phyloP scores from a whole-genome alignment of 257 asterid genomes.

The Fraxinus cuspidata region DNA sequence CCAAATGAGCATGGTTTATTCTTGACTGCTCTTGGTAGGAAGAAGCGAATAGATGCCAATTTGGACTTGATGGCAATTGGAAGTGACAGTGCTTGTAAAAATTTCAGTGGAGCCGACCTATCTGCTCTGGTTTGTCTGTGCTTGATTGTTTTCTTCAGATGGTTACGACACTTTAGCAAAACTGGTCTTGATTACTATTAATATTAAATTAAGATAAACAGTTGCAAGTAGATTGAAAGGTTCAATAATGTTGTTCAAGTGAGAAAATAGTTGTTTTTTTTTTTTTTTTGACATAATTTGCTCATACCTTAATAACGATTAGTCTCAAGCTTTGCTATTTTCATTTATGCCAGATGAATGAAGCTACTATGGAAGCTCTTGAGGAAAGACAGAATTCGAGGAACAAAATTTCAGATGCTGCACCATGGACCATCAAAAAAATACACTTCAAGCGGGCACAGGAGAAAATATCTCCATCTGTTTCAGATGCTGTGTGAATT shows the following conservation, averaged over 20 bases:
- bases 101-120: conserved; percentile 88
- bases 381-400: conserved; percentile 44
- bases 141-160: neutral
- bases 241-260: neutral
- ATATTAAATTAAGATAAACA: too few relatives aligned
- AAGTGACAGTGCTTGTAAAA: conserved; percentile 54
- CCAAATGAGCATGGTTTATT: conserved; percentile 84
- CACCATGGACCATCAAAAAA: conserved; percentile 47
- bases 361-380: conserved; percentile 65
- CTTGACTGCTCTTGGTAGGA: conserved; percentile 66
- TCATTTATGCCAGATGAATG: conserved; percentile 46
- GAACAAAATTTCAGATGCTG: conserved; percentile 24
- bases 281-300: neutral
- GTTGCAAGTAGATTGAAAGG: neutral
- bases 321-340: too few relatives aligned
- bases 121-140: conserved; percentile 55
- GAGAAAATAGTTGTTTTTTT: neutral
- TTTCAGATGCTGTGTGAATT: conserved; percentile 50
- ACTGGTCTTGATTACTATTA: neutral
- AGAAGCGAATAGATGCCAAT: conserved; percentile 54
- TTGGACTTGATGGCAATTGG: conserved; percentile 77
- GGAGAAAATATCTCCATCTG: conserved; percentile 63
- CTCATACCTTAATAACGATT: neutral
- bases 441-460: conserved; percentile 63
- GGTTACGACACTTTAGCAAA: neutral